Base-by-base conservation (phyloP, 768 basidiomycete genomes). In the Naganishia vishniacii region DNA sequence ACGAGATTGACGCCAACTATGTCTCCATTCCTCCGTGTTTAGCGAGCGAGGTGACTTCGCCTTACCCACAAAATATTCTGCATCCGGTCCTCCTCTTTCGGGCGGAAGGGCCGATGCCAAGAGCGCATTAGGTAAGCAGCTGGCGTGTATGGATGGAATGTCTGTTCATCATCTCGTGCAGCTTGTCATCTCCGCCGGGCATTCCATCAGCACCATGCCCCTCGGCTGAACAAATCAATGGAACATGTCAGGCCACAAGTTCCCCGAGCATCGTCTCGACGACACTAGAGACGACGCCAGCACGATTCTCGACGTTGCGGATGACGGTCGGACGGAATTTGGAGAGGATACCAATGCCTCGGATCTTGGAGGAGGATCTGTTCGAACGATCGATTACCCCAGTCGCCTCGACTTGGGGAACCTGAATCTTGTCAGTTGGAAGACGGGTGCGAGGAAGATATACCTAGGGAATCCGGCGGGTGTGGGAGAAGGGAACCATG, bases 1-100 rank as follows among this genome's bases (percentile, higher is more conserved):
- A n/a, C n/a, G n/a, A n/a, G n/a, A n/a, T n/a, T n/a, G n/a, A n/a
- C n/a, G n/a, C n/a, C n/a, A n/a, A n/a, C n/a, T n/a, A n/a, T n/a
- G n/a, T n/a, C n/a, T n/a, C n/a, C n/a, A n/a, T n/a, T n/a, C n/a
- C n/a, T n/a, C n/a, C n/a, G n/a, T n/a, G n/a, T n/a, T n/a, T n/a
- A n/a, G n/a, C n/a, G n/a, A n/a, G 80, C 23, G 83, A 94, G 59
- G 75, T 42, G 41, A n/a, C 28, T 37, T 44, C 7, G 26, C 48
- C 7, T 51, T 44, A 23, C 58, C 61, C 41, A 46, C 20, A 41
- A 61, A 32, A 56, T 56, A 25, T 56, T 56, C 40, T 56, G 53
- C 7, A 56, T 56, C 53, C 42, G n/a, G 18, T 12, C 13, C 42
- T 20, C 42, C 42, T 20, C 9, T 44, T n/a, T 12, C 42, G n/a